These are phyloP conservation scores for Pichia insulana DNA, from an alignment of 805 yeast genomes.

Conservation along the genomic window DNA sequence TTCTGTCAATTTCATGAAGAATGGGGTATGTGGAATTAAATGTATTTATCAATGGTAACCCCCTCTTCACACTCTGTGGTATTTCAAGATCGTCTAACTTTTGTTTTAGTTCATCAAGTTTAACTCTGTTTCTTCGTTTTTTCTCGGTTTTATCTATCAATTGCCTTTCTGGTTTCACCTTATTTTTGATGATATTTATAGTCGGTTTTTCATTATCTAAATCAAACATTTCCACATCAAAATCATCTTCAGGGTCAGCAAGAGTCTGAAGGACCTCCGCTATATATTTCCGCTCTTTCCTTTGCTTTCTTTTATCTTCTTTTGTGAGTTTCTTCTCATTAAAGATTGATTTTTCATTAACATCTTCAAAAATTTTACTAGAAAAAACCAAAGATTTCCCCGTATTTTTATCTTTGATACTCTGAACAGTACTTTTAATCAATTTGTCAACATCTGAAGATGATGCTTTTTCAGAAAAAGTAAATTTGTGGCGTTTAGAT, in stretches of 20 bases:
- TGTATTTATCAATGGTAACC: conserved; percentile 7
- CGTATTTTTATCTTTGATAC: background rate
- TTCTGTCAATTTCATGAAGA: background rate
- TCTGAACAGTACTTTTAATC: conserved; percentile 6
- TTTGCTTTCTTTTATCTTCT: conserved; percentile 3
- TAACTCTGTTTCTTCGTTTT: background rate
- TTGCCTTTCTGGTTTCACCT: background rate
- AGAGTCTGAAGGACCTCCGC: conserved; percentile 3
- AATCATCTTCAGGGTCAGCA: conserved; percentile 14
- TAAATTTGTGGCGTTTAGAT: conserved; percentile 9
- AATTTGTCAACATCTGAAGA: conserved; percentile 4
- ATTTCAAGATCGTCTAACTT: background rate
- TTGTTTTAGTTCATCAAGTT: background rate
- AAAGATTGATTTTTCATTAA: background rate
- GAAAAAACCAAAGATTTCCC: conserved; percentile 12
- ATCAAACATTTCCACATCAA: conserved; percentile 7
- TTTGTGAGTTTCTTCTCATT: background rate
- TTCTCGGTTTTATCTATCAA: conserved; percentile 8
- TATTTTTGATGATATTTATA: background rate
- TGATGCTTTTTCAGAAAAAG: background rate
- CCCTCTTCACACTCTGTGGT: conserved; percentile 2
- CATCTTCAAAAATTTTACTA: background rate
- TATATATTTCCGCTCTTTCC: conserved; percentile 1
- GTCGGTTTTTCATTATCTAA: background rate
- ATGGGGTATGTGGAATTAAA: too few relatives aligned